Percentiles rank a stretch among this genome's conserved stretches.
Evolutionary conservation across 139 green algal genomes (phyloP).

Genomic region (Picochlorum sp.): DNA sequence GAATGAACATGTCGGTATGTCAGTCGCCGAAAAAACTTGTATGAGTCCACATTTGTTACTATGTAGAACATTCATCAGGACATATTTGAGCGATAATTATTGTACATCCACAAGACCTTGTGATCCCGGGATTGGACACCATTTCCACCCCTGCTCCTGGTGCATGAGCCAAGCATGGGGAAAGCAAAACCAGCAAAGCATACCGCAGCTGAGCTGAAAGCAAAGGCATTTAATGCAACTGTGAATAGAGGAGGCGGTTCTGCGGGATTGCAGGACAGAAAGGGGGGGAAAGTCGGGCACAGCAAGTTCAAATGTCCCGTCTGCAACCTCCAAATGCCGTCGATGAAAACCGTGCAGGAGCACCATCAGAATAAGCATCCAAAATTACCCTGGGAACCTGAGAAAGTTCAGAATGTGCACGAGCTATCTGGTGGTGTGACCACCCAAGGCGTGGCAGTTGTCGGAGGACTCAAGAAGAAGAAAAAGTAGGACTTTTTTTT

Average conservation of each 20-base stretch:
- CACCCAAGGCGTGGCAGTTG: background rate
- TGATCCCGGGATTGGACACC: too few species aligned
- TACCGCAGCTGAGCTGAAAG: conserved; percentile 53
- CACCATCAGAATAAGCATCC: conserved; percentile 11
- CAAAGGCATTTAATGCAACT: conserved; percentile 46
- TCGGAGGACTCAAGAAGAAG: conserved; percentile 4
- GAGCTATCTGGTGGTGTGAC: conserved; percentile 5
- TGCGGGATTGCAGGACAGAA: conserved; percentile 43
- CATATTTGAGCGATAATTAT: too few species aligned
- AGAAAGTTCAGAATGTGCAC: conserved; percentile 6
- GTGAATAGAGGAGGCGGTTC: conserved; percentile 39
- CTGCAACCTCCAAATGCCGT: conserved; percentile 2
- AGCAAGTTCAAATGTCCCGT: conserved; percentile 53
- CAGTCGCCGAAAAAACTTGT: too few species aligned
- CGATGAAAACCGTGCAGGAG: conserved; percentile 9
- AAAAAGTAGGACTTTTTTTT: too few species aligned
- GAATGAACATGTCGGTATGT: too few species aligned
- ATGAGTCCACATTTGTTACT: too few species aligned
- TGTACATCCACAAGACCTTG: too few species aligned
- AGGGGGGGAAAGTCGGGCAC: conserved; percentile 64
- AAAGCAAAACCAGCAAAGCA: conserved; percentile 80
- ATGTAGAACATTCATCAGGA: too few species aligned
- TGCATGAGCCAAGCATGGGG: conserved; percentile 10
- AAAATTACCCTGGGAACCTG: conserved; percentile 11
- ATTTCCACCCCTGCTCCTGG: too few species aligned